phyloP scores from a whole-genome alignment of 305 asterid species.

The Rubia tinctorum region DNA sequence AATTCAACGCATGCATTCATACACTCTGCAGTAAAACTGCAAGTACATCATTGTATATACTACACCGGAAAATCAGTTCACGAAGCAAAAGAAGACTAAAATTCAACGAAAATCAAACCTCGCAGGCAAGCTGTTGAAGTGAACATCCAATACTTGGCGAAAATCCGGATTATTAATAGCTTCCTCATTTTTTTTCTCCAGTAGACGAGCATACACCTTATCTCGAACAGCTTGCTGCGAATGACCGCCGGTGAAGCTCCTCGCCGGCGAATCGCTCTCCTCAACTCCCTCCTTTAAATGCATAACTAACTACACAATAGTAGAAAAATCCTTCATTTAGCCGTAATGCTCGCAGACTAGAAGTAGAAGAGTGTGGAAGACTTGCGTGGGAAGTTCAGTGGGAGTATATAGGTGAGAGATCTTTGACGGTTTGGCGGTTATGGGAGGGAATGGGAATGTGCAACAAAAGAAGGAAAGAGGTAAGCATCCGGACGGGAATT shows the following conservation, averaged over 20 bases:
- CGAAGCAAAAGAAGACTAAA: not conserved
- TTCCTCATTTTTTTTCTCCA: constrained; percentile 64
- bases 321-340: no score
- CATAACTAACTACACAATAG: constrained; percentile 28
- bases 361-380: constrained; percentile 14
- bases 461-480: constrained; percentile 16
- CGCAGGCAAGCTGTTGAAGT: constrained; percentile 81
- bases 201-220: constrained; percentile 66
- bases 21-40: not conserved
- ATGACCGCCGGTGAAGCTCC: constrained; percentile 66
- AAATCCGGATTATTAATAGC: constrained; percentile 58
- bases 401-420: constrained; percentile 19
- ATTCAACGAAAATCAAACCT: constrained; percentile 37
- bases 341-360: not conserved
- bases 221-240: constrained; percentile 49
- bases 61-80: not conserved
- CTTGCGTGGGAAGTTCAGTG: constrained; percentile 27
- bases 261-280: constrained; percentile 91
- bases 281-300: constrained; percentile 88
- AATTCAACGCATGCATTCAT: not conserved
- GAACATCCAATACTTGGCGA: constrained; percentile 71
- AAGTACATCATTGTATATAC: not conserved
- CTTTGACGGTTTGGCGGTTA: constrained; percentile 31
- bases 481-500: constrained; percentile 16
- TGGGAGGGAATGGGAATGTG: constrained; percentile 35